Conservation (phyloP, 164 flowering plant genomes). For the Cinnamomum chago region DNA sequence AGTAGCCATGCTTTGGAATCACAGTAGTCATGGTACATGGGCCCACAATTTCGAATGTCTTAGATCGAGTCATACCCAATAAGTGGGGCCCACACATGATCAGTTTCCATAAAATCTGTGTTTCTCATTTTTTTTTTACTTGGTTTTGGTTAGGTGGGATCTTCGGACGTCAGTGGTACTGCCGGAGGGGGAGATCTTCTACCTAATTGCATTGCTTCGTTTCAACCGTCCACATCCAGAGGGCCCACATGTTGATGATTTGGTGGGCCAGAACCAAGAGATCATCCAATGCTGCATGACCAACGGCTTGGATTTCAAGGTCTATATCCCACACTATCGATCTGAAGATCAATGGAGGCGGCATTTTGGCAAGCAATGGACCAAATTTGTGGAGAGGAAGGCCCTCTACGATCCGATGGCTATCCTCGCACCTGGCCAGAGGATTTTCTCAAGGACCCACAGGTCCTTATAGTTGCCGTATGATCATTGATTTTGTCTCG, state of each 20-base stretch:
- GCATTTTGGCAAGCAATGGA: conserved; percentile 81
- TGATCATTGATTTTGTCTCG: neutral
- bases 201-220: conserved; percentile 71
- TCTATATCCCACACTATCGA: conserved; percentile 71
- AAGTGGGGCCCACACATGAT: neutral
- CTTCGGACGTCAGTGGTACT: conserved; percentile 57
- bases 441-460: conserved; percentile 48
- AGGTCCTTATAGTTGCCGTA: neutral
- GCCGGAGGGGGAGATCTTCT: conserved; percentile 78
- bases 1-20: neutral
- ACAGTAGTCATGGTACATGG: neutral
- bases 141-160: conserved; percentile 63
- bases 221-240: conserved; percentile 38
- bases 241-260: conserved; percentile 40
- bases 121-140: neutral
- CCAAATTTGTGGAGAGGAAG: conserved; percentile 64
- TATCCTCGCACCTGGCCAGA: conserved; percentile 89
- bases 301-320: conserved; percentile 59
- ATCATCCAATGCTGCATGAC: conserved; percentile 44
- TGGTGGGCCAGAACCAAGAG: conserved; percentile 57
- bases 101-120: neutral
- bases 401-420: conserved; percentile 69
- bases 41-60: neutral
- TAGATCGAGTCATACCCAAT: no score
- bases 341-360: conserved; percentile 62